Evolutionary conservation across 202 grass and related monocot species (phyloP).

Genomic region (Brachypodium distachyon): DNA sequence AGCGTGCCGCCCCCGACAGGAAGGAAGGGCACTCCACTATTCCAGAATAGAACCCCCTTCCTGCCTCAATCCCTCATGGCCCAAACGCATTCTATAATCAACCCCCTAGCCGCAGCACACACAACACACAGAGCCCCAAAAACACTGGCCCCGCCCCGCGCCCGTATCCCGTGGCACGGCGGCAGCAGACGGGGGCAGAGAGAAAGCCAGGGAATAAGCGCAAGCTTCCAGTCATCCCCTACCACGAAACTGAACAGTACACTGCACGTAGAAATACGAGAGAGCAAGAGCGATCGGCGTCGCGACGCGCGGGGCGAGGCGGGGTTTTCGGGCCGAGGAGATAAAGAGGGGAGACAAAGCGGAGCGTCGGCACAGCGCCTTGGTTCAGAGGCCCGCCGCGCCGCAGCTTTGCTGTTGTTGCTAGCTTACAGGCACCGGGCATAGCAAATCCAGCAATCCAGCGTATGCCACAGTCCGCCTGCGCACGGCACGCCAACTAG

Average conservation of each 20-base stretch:
- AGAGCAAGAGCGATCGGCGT: neutral
- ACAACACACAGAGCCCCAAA: neutral
- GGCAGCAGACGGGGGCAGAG: too few relatives aligned
- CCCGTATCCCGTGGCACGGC: neutral
- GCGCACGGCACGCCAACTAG: neutral
- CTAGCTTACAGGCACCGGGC: slow-evolving; percentile 8
- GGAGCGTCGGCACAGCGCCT: slow-evolving; percentile 49
- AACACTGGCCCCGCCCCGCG: neutral
- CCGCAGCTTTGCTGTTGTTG: too few relatives aligned
- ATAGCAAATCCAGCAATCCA: too few relatives aligned
- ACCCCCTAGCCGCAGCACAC: neutral
- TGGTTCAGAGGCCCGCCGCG: neutral
- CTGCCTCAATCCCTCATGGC: neutral
- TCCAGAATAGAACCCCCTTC: slow-evolving; percentile 30
- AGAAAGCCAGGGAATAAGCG: neutral
- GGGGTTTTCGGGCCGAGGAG: neutral
- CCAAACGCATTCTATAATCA: slow-evolving; percentile 7
- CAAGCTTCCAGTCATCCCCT: too few relatives aligned
- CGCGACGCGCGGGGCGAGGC: slow-evolving; percentile 10
- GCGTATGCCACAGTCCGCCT: neutral
- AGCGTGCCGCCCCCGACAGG: slow-evolving; percentile 32
- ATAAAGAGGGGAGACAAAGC: slow-evolving; percentile 82
- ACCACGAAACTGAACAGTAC: neutral
- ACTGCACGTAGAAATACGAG: neutral
- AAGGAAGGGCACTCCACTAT: slow-evolving; percentile 19